Evolutionary conservation across 805 yeast genomes (phyloP).

Genomic region (Kluyveromyces lactis): DNA sequence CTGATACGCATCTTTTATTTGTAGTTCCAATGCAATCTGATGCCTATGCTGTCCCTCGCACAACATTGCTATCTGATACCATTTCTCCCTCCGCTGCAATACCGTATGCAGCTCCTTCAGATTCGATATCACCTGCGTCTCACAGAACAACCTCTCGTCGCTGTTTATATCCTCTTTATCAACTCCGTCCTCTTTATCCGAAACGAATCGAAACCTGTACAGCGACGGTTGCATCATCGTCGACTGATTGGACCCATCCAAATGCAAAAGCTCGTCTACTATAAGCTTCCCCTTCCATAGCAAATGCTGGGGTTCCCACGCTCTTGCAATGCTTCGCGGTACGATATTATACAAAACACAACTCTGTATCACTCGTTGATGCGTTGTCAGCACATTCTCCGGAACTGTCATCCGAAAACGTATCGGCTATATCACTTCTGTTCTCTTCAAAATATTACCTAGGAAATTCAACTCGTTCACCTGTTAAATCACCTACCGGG

Average conservation of each 20-base stretch:
- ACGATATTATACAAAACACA: slow-evolving; percentile 14
- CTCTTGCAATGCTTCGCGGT: slow-evolving; percentile 12
- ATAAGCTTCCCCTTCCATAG: slow-evolving; percentile 15
- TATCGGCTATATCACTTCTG: no score
- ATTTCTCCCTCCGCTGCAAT: slow-evolving; percentile 10
- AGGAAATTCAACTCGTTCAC: no score
- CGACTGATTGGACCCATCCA: background rate
- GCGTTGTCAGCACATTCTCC: slow-evolving; percentile 2
- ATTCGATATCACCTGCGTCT: slow-evolving; percentile 15
- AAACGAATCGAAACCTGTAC: slow-evolving; percentile 15
- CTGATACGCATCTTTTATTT: slow-evolving; percentile 11
- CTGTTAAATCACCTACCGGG: no score
- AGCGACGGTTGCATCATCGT: slow-evolving; percentile 11
- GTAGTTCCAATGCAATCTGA: slow-evolving; percentile 16
- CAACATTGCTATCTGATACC: slow-evolving; percentile 14
- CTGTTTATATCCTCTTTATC: background rate
- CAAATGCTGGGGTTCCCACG: slow-evolving; percentile 11
- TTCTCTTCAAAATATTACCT: no score
- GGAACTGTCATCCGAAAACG: background rate
- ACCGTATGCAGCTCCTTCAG: slow-evolving; percentile 12
- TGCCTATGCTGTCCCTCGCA: slow-evolving; percentile 8
- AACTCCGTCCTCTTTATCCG: slow-evolving; percentile 7
- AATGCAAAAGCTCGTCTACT: slow-evolving; percentile 13
- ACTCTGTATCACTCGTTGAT: slow-evolving; percentile 1
- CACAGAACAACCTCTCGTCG: slow-evolving; percentile 10